Percentiles rank a stretch among this genome's conserved stretches.
Conservation (phyloP, 2,329 filamentous ascomycete genomes). For the Teratosphaeria zuluensis region DNA sequence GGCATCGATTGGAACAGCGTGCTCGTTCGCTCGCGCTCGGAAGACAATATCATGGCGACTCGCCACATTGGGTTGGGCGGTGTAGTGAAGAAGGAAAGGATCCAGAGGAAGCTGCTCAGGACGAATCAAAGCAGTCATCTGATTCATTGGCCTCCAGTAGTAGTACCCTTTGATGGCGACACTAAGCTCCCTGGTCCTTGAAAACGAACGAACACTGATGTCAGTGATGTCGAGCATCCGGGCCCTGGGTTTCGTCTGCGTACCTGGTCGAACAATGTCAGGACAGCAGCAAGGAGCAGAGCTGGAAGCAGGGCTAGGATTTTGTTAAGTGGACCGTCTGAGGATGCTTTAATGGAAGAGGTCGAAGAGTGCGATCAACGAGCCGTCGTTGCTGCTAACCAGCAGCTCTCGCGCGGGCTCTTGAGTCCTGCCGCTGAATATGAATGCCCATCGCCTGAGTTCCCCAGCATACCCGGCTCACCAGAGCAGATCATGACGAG, state of each 20-base stretch:
- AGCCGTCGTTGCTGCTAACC: background rate
- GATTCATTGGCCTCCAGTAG: background rate
- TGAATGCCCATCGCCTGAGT: background rate
- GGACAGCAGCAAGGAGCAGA: background rate
- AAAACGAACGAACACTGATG: background rate
- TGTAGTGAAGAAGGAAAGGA: background rate
- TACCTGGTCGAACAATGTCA: background rate
- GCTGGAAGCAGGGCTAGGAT: background rate
- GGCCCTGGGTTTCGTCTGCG: background rate
- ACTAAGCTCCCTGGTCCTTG: background rate
- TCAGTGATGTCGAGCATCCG: background rate
- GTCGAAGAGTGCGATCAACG: background rate
- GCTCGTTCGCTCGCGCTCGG: background rate
- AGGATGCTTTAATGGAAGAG: background rate
- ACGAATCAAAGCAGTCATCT: background rate
- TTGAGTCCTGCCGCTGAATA: background rate
- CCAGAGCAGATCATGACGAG: background rate
- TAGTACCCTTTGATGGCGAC: background rate
- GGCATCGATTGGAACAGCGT: background rate
- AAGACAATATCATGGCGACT: background rate
- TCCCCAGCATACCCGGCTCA: background rate
- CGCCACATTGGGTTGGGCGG: background rate
- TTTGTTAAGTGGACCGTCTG: background rate
- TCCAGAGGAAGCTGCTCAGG: background rate
- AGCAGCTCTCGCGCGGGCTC: background rate